These are phyloP conservation scores for Gonapodya prolifera DNA, from an alignment of 192 early-diverging fungal genomes.

Conservation along the genomic window DNA sequence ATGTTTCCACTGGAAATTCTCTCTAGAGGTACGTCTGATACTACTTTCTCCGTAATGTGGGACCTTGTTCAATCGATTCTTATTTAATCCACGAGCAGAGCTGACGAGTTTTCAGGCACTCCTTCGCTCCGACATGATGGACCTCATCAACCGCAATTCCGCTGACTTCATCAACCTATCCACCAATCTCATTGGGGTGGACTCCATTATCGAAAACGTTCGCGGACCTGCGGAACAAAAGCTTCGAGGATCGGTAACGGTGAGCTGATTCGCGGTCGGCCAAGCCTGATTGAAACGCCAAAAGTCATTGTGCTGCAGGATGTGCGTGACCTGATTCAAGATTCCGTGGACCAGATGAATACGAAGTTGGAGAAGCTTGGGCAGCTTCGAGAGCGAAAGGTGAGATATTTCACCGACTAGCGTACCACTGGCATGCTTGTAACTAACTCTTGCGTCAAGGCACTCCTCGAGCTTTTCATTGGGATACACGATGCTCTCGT, in stretches of 20 bases:
- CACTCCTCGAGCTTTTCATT: slow-evolving; percentile 51
- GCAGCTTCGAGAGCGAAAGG: slow-evolving; percentile 57
- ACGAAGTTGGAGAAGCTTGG: slow-evolving; percentile 43
- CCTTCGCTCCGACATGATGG: not conserved
- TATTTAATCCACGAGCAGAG: slow-evolving; percentile 47
- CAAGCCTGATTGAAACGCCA: no score
- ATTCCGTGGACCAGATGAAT: slow-evolving; percentile 40
- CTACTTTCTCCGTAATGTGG: slow-evolving; percentile 47
- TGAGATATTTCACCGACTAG: slow-evolving; percentile 15
- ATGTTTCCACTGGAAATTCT: slow-evolving; percentile 46
- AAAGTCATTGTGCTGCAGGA: no score
- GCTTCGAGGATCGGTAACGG: no score
- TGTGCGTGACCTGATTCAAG: slow-evolving; percentile 31
- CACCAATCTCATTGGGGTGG: slow-evolving; percentile 61
- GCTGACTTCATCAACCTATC: slow-evolving; percentile 65
- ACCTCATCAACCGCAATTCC: slow-evolving; percentile 2
- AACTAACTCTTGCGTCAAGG: slow-evolving; percentile 16
- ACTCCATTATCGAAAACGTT: slow-evolving; percentile 57
- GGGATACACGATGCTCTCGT: slow-evolving; percentile 62
- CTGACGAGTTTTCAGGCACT: slow-evolving; percentile 54
- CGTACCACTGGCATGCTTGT: not conserved
- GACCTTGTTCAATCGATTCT: slow-evolving; percentile 35
- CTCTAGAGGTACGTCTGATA: slow-evolving; percentile 40
- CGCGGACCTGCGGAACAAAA: slow-evolving; percentile 35
- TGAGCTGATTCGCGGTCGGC: no score